Evolutionary conservation across 148 eudicot genomes (phyloP), one percentile per base, ranked within the genome.

Genomic region (Mesembryanthemum crystallinum): DNA sequence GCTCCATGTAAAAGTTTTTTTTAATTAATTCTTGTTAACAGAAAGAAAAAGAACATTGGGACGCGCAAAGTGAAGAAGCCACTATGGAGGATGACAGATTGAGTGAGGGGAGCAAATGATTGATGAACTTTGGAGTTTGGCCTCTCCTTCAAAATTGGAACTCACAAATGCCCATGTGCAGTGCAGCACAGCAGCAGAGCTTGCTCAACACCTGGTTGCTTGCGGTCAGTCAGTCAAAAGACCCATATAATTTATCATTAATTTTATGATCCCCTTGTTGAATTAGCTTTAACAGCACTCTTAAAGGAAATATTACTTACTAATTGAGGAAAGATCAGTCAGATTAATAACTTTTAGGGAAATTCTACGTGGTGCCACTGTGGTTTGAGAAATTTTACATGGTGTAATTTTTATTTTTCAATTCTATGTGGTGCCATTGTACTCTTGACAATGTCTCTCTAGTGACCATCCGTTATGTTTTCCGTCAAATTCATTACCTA

Each of bases 121-220:
- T 18, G 42, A 73, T 25, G 21, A 60, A 43, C 37, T 73, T 73
- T 35, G 39, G 57, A 27, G 32, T n/a, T n/a, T n/a, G n/a, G n/a
- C n/a, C n/a, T n/a, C 39, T 14, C 51, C 49, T 24, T 13, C 39
- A 6, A 73, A 62, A 73, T 24, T 45, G 59, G 59, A 73, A 28
- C 6, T 43, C 29, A 63, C 24, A 60, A 61, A 35, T 63, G 77
- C 15, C 59, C 69, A 45, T 73, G 77, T 73, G 77, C 27, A 21
- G n/a, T n/a, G n/a, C n/a, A n/a, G n/a, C n/a, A n/a, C n/a, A n/a
- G 8, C 52, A 2, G 39, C 39, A 72, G 21, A 23, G 42, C 63
- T 71, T 71, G 74, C 42, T 55, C 4, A 45, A 29, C 59, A 63
- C 76, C 68, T 60, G 67, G 25, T 24, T 25, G 54, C 32, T 60